Evolutionary conservation across 768 basidiomycete species (phyloP), one percentile per base, ranked within the genome.

Genomic region (Gymnopilus dilepis): DNA sequence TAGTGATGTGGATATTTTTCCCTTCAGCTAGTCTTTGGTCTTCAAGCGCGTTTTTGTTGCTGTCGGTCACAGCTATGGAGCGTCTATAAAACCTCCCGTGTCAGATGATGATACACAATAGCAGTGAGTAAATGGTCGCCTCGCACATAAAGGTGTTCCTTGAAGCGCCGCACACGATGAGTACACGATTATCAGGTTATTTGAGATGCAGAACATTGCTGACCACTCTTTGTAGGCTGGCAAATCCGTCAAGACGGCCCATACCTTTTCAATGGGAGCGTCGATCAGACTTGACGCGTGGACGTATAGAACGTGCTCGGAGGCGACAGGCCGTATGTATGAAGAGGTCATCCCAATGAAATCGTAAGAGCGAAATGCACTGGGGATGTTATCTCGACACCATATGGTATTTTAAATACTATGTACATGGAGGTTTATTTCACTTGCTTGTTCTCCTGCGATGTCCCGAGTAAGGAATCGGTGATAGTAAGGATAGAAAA

Each of bases 121-220:
- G 24, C 7, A 4, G 6, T 31, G 26, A n/a, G 11, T 19, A 17
- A 26, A 9, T 22, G 13, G 24, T 19, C 43, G 15, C 33, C 33
- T 73, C 83, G 22, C 75, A 88, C 88, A 85, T 81, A 57, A 89
- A 90, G 4, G 88, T 79, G 65, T 90, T 90, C 88, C 88, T 90
- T 59, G 21, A 26, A n/a, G 17, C 38, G 21, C 5, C n/a, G n/a
- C 4, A 15, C 50, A 58, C 48, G 33, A 37, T 50, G 26, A 61
- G 34, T 37, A 42, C 53, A 41, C 56, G 15, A 33, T 26, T 9
- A 21, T 24, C 22, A 9, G 48, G 12, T 31, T 19, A n/a, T 17
- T 21, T 1, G 51, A 3, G 42, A 22, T 8, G 24, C 24, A 6
- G 21, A 17, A 9, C 7, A 19, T 28, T 41, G 56, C 66, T 61